Evolutionary conservation across 352 stramenopile genomes (phyloP), one percentile per base, ranked within the genome.

Genomic region (Phytophthora hibernalis): DNA sequence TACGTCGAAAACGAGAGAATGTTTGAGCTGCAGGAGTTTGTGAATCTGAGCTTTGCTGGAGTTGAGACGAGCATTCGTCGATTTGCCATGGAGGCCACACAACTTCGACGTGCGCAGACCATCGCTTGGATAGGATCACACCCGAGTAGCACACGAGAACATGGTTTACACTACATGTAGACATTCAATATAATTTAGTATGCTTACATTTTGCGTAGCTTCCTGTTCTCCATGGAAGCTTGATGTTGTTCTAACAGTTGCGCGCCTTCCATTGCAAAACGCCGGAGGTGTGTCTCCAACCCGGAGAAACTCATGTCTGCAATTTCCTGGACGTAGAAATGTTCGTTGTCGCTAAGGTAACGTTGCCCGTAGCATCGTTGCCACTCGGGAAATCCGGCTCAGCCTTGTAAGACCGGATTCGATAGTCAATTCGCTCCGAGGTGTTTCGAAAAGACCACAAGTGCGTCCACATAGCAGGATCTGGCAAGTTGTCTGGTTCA

Each of bases 381-480:
- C 37, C 67, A 73, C 18, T 72, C 50, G 5, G 77, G 31, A 87
- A 82, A 11, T 66, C 59, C 1, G 68, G 57, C 8, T 66, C 52
- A 47, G 61, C 77, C n/a, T 74, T 66, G 55, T 77, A 90, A 40
- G 85, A 85, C 26, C 83, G 72, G 18, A 90, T 78, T 45, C 48
- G 61, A 47, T 85, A 90, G 66, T 85, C 65, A 18, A 43, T 45
- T 1, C 68, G 65, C 9, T 51, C 58, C 0, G 73, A 78, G 5
- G 64, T 83, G 18, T 75, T 76, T 42, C 82, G 80, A 56, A 91
- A 82, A 22, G 80, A 74, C 71, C 80, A 64, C 63, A 93, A 61
- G 38, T 91, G 82, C 8, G 85, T 91, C 77, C 84, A 88, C 61
- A 91, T 82, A 3, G 72, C 65, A 21, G 79, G 81, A 50, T 87